Evolutionary conservation across 805 yeast species (phyloP), one percentile per base, ranked within the genome.

Genomic region (Teunomyces lycoperdinae): DNA sequence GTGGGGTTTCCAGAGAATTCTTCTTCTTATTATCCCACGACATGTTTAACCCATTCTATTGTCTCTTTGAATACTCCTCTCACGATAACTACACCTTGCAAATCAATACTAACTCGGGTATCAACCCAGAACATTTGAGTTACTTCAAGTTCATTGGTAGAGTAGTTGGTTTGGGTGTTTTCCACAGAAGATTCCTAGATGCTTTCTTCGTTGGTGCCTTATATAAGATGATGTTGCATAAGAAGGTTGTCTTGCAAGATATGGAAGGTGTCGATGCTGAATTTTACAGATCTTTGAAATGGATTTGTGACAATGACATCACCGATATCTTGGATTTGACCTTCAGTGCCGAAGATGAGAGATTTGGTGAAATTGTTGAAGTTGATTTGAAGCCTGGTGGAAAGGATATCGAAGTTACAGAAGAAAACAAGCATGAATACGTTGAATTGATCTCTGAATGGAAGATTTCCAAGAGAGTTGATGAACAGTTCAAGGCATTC

Each of bases 201-300:
- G 98, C 98, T 0, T 94, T 94, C 79, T 94, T 94, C 69, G 96
- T 95, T 60, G 97, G 97, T 56, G 98, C 99, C 1, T 81, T 94
- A 68, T 94, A 94, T 73, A 94, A 94, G 75, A 89, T 94, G 97
- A 89, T 94, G 87, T 77, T 94, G 58, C 89, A 84, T 64, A 94
- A 94, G 70, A 90, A 90, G 74, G 96, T 94, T 56, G 92, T 89
- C 1, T 74, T 94, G 57, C 96, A 89, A 68, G 99, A 94, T 71
- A 87, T 94, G 95, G 99, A 94, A 70, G 96, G 97, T 70, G 97
- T 95, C 51, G 99, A 94, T 70, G 92, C 96, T 20, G 98, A 94
- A 64, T 90, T 92, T 72, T 89, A 89, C 73, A 83, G 94, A 63
- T 92, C 96, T 20, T 76, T 94, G 69, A 88, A 89, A 62, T 94